Conservation (phyloP, 2,329 filamentous ascomycete genomes). For the Fonsecaea erecta region DNA sequence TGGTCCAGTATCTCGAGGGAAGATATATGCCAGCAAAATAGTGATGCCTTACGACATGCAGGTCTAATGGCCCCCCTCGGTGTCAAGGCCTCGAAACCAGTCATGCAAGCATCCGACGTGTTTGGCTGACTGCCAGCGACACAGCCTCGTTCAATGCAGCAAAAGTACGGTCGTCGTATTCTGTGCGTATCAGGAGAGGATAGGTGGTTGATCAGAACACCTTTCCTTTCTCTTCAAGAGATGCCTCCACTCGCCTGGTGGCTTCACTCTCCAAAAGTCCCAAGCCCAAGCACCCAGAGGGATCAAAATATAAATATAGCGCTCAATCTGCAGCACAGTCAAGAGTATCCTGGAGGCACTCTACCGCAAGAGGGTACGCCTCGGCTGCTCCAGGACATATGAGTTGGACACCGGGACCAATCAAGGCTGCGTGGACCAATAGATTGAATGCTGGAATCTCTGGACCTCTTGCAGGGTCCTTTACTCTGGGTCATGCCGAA, state of each 20-base stretch:
- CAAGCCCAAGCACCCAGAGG: not conserved
- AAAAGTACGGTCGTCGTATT: constrained; percentile 27
- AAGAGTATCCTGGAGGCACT: constrained; percentile 1
- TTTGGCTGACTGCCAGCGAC: constrained; percentile 9
- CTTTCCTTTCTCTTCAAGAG: not conserved
- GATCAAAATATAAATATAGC: constrained; percentile 15
- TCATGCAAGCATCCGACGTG: constrained; percentile 8
- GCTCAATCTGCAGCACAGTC: constrained; percentile 7
- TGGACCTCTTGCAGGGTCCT: constrained; percentile 12
- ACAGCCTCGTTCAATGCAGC: constrained; percentile 28
- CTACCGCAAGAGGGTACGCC: constrained; percentile 7
- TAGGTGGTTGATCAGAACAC: constrained; percentile 4
- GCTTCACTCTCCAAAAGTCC: constrained; percentile 12
- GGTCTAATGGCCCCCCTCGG: not conserved
- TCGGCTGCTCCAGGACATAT: constrained; percentile 11
- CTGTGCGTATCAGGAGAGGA: constrained; percentile 17
- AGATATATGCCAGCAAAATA: constrained; percentile 13
- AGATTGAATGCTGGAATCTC: not conserved
- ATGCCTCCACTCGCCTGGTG: constrained; percentile 1
- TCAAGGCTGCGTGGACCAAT: not conserved
- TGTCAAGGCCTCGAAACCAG: constrained; percentile 1
- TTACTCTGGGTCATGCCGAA: constrained; percentile 19
- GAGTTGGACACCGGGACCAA: not conserved
- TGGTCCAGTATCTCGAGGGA: not conserved
- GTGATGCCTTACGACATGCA: constrained; percentile 16